phyloP scores from a whole-genome alignment of 768 basidiomycete species.

The Russula compacta region DNA sequence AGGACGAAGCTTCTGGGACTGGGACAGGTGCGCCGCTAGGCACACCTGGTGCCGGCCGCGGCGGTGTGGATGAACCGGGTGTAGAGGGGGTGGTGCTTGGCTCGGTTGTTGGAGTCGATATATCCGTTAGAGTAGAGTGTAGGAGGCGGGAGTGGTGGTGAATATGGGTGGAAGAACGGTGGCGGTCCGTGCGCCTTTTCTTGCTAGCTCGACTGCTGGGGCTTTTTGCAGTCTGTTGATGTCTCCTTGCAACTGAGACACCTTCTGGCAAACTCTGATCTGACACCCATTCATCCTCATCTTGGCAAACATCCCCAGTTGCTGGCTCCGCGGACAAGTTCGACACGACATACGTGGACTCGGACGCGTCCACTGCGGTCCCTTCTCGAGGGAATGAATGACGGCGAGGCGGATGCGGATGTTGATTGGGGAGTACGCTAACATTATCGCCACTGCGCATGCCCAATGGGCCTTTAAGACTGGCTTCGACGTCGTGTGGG shows the following conservation, averaged over 20 bases:
- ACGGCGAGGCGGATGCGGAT: not conserved
- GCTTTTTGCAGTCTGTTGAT: not conserved
- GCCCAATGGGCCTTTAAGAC: constrained; percentile 10
- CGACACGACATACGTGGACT: not conserved
- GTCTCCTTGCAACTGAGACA: not conserved
- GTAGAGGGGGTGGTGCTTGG: not conserved
- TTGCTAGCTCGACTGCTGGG: constrained; percentile 14
- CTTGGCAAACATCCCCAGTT: constrained; percentile 21
- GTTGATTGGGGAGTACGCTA: not conserved
- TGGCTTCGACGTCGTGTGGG: constrained; percentile 17
- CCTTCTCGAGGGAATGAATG: not conserved
- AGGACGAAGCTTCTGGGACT: not conserved
- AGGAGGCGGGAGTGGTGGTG: not conserved
- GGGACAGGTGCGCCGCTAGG: not conserved
- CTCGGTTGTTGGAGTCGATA: not conserved
- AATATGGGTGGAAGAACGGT: not conserved
- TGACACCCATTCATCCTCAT: constrained; percentile 56
- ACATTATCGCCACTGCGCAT: not conserved
- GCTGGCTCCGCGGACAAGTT: not conserved
- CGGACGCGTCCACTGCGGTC: not conserved
- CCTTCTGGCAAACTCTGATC: constrained; percentile 35
- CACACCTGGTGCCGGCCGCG: not conserved
- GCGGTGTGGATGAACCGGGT: constrained; percentile 12
- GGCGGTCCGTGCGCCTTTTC: not conserved
- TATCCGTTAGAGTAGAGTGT: not conserved